These are phyloP conservation scores for Geotrichum citri-aurantii DNA, from an alignment of 1,139 yeast species.

Conservation along the genomic window DNA sequence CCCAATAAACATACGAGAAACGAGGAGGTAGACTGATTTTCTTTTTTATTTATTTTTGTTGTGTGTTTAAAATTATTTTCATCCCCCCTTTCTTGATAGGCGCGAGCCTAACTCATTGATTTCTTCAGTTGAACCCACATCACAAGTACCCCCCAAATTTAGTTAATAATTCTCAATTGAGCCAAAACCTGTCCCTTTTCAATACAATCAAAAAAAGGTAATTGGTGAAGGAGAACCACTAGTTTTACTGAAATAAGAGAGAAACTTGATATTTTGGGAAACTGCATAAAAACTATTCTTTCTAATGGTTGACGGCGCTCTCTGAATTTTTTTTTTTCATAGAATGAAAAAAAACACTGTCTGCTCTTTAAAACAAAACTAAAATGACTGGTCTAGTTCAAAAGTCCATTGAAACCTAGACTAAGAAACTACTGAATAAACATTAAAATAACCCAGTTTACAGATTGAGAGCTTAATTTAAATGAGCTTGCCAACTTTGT, in stretches of 20 bases:
- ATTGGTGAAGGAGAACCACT: not conserved
- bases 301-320: not conserved
- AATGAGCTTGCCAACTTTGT: too few species aligned
- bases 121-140: not conserved
- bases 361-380: too few species aligned
- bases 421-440: too few species aligned
- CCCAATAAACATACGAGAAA: not conserved
- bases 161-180: not conserved
- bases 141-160: not conserved
- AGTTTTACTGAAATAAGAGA: not conserved
- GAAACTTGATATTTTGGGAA: not conserved
- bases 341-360: too few species aligned
- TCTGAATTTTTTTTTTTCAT: too few species aligned
- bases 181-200: not conserved
- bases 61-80: too few species aligned
- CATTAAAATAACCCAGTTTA: too few species aligned
- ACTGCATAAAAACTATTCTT: not conserved
- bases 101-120: not conserved
- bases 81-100: not conserved
- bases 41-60: not conserved
- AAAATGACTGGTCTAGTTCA: too few species aligned
- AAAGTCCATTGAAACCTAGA: too few species aligned
- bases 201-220: too few species aligned
- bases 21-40: not conserved
- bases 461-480: too few species aligned